Conservation (phyloP, 495 filamentous ascomycete species). For the Halenospora varia region DNA sequence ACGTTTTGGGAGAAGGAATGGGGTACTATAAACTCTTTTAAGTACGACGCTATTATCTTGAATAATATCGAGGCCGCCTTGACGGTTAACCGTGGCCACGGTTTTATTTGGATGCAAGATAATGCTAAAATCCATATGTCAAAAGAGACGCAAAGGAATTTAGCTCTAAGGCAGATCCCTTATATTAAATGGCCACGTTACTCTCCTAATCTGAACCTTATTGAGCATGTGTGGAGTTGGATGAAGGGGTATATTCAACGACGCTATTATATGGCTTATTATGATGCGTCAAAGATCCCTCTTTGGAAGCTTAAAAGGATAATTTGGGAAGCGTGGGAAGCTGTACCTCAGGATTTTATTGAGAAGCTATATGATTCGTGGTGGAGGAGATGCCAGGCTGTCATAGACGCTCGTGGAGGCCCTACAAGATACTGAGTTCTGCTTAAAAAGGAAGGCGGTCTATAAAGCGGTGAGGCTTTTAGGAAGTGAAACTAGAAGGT, state of each 20-base stretch:
- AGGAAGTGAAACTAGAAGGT: too few species aligned
- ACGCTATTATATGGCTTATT: conserved; percentile 6
- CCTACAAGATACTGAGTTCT: conserved; percentile 7
- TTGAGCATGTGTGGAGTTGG: conserved; percentile 28
- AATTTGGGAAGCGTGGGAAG: conserved; percentile 5
- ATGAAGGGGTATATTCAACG: conserved; percentile 25
- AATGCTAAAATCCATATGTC: conserved; percentile 15
- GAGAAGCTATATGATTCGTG: background rate
- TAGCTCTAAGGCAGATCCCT: conserved; percentile 6
- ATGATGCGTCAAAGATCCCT: conserved; percentile 2
- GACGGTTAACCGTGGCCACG: background rate
- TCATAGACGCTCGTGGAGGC: conserved; percentile 8
- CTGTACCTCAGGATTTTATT: conserved; percentile 8
- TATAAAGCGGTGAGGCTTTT: too few species aligned
- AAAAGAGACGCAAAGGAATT: background rate
- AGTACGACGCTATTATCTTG: conserved; percentile 19
- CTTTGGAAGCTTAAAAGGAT: background rate
- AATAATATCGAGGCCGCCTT: conserved; percentile 20
- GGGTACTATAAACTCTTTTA: conserved; percentile 19
- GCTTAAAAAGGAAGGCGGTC: too few species aligned
- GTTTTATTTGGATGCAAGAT: conserved; percentile 23
- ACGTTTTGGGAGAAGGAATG: conserved; percentile 33
- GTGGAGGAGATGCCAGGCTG: conserved; percentile 7
- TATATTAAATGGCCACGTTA: conserved; percentile 22
- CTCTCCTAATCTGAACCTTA: conserved; percentile 27